Evolutionary conservation across 805 yeast species (phyloP).

Genomic region (Nakazawaea pomicola): DNA sequence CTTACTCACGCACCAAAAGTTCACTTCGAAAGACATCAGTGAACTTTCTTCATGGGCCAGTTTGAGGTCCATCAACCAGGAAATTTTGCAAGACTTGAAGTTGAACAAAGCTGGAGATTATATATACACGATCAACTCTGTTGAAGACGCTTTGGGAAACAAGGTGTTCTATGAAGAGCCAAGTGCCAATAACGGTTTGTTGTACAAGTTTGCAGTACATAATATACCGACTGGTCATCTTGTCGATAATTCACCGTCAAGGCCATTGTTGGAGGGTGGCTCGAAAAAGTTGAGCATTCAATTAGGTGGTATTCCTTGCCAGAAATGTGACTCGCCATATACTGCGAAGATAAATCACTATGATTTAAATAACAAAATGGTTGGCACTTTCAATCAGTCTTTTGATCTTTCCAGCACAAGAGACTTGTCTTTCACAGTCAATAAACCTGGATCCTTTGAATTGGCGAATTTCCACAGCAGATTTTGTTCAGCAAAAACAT

Average conservation of each 20-base stretch:
- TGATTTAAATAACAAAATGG: constrained; percentile 18
- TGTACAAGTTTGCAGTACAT: constrained; percentile 46
- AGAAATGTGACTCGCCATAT: constrained; percentile 43
- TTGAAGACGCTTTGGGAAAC: constrained; percentile 68
- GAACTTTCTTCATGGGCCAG: constrained; percentile 33
- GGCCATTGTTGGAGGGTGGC: constrained; percentile 25
- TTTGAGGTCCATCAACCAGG: constrained; percentile 21
- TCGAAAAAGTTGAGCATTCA: constrained; percentile 27
- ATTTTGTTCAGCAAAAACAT: constrained; percentile 67
- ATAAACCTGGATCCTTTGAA: constrained; percentile 62
- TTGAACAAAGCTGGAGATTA: constrained; percentile 42
- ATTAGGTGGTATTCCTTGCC: constrained; percentile 19
- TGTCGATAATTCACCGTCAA: constrained; percentile 27
- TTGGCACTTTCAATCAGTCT: constrained; percentile 17
- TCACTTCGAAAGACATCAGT: constrained; percentile 27
- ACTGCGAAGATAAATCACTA: constrained; percentile 29
- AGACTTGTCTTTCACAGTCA: constrained; percentile 32
- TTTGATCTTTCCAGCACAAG: constrained; percentile 24
- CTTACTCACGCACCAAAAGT: constrained; percentile 24
- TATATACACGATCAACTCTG: constrained; percentile 49
- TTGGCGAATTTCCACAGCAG: constrained; percentile 51
- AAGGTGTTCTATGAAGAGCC: constrained; percentile 35
- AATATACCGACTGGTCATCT: constrained; percentile 49
- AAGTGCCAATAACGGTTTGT: constrained; percentile 31
- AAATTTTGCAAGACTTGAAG: constrained; percentile 20